Evolutionary conservation across 257 asterid species (phyloP), one percentile per base, ranked within the genome.

Genomic region (Buddleja alternifolia): DNA sequence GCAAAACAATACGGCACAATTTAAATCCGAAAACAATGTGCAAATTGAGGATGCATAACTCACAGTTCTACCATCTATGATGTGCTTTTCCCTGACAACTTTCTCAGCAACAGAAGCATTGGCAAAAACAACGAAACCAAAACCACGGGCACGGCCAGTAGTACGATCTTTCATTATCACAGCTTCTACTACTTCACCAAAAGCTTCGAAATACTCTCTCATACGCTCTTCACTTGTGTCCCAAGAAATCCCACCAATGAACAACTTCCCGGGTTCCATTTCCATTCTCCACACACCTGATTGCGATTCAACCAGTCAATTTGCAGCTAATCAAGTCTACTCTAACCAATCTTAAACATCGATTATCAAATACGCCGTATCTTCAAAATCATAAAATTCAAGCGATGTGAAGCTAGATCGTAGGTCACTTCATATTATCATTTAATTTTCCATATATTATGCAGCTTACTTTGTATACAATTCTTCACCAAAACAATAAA

Each of bases 241-340:
- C 98, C 98, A 92, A 1, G 98, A 92, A 71, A 92, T 92, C 80
- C 98, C 98, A 73, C 98, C 98, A 70, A 92, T 73, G 64, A 92
- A 92, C 70, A 92, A 23, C 76, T 92, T 92, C 21, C 97, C 93
- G 58, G 86, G 77, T 58, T 90, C 97, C 86, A 85, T 84, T 81
- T 90, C 97, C 98, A 90, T 90, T 69, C 34, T 75, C 81, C 72
- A 77, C 80, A 80, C 63, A 79, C 63, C 57, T 71, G 69, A 21
- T 54, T 60, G 46, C 59, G 72, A 73, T 66, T 72, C 77, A 78
- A 72, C 51, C 60, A 58, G 72, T 72, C 81, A 75, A 54, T 42
- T 52, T 52, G 50, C 55, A 75, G 52, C 47, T 54, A 48, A 70
- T 55, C 15, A 48, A 73, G 51, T 55, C 66, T 47, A 52, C 67